Conservation (phyloP, 139 green algal genomes). For the Diplosphaera chodatii region DNA sequence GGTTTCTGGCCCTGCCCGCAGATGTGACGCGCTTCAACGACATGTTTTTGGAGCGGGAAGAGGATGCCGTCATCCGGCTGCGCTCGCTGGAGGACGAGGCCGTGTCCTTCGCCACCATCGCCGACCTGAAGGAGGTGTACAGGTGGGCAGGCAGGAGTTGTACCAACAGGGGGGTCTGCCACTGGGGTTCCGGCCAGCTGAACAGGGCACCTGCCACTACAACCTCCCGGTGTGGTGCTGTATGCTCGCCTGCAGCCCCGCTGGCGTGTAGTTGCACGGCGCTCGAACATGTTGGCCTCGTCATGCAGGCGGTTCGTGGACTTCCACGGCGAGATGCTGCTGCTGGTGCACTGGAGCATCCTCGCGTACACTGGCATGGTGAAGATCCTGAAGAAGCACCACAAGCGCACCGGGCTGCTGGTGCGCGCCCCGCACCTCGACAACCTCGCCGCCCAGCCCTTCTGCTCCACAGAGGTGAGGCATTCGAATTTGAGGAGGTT, state of each 20-base stretch:
- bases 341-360: slow-evolving; percentile 76
- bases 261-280: too few species aligned
- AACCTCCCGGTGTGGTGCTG: too few species aligned
- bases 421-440: slow-evolving; percentile 52
- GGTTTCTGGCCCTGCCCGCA: too few species aligned
- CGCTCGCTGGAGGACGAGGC: slow-evolving; percentile 27
- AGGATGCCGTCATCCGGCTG: slow-evolving; percentile 57
- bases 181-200: too few species aligned
- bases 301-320: slow-evolving; percentile 47
- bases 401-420: slow-evolving; percentile 71
- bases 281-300: too few species aligned
- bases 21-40: slow-evolving; percentile 67
- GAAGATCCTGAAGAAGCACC: slow-evolving; percentile 92
- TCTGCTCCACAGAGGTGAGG: slow-evolving; percentile 66
- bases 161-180: too few species aligned
- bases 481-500: too few species aligned
- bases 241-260: too few species aligned
- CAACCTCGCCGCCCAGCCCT: slow-evolving; percentile 69
- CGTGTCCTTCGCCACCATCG: background rate
- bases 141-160: too few species aligned
- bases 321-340: slow-evolving; percentile 72
- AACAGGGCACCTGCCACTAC: too few species aligned
- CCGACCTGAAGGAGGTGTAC: too few species aligned
- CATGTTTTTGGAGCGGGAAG: slow-evolving; percentile 68
- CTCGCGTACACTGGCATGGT: slow-evolving; percentile 69